phyloP scores from a whole-genome alignment of 371 early-diverging fungal species.

The Mucor circinelloides region DNA sequence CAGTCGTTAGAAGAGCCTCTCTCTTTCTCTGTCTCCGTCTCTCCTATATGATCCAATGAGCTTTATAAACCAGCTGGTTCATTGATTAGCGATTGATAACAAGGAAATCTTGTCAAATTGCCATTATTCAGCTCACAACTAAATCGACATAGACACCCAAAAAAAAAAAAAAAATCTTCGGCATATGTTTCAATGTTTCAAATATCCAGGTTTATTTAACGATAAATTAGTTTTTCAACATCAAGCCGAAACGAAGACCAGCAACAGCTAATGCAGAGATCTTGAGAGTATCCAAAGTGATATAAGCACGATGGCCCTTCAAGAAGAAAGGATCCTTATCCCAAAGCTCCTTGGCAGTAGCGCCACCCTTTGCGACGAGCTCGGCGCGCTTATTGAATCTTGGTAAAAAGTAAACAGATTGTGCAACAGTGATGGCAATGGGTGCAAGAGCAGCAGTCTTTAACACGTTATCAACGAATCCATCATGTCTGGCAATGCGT shows the following conservation, averaged over 20 bases:
- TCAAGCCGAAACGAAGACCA: slow-evolving; percentile 44
- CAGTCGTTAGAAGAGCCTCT: no score
- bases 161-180: no score
- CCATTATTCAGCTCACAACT: no score
- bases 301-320: slow-evolving; percentile 37
- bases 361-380: slow-evolving; percentile 5
- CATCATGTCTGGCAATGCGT: slow-evolving; percentile 23
- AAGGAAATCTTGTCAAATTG: no score
- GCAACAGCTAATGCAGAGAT: slow-evolving; percentile 45
- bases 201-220: not conserved
- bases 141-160: no score
- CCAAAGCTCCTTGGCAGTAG: slow-evolving; percentile 22
- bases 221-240: slow-evolving; percentile 39
- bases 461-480: slow-evolving; percentile 23
- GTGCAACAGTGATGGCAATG: slow-evolving; percentile 28
- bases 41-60: no score
- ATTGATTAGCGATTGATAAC: no score
- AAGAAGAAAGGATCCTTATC: slow-evolving; percentile 22
- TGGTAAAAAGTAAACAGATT: slow-evolving; percentile 29
- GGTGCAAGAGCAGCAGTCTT: slow-evolving; percentile 27
- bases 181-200: not conserved
- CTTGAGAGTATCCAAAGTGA: slow-evolving; percentile 43
- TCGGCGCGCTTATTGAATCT: slow-evolving; percentile 21
- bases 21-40: no score
- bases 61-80: no score